Base-by-base conservation (phyloP, 176 grass and related monocot genomes). In the Carex kokanica region DNA sequence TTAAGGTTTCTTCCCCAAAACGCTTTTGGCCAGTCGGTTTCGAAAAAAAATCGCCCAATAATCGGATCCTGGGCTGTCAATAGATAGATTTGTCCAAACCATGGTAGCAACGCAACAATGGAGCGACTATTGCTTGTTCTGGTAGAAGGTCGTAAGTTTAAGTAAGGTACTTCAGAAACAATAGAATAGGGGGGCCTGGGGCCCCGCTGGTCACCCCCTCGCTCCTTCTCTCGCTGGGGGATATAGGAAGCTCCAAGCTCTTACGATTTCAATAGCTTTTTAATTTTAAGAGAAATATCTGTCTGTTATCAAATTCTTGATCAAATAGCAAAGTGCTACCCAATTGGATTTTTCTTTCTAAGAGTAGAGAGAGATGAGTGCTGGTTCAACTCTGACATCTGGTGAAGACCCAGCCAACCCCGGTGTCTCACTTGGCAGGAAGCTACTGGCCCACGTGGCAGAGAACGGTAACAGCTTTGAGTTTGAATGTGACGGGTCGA, bases 391-490 rank as follows among this genome's bases (percentile, higher is more conserved):
- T 73, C 85, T 95, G 81, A 93, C 96, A 18, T 89, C 91, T 55
- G 78, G 81, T 36, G 89, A 88, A 3, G 86, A 77, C 38, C 79
- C 40, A 32, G 68, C 55, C 74, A 59, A 34, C 55, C 78, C 74
- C 81, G 89, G 72, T n/a, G 60, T 36, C 20, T 31, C 83, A 68
- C 91, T 95, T 67, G 96, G 91, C 31, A 79, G 88, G 88, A 93
- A 89, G 85, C 85, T 99, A 74, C 57, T 91, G 36, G 93, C 90
- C 80, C 91, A 99, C 83, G 91, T 93, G 72, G 92, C 96, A 18
- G 96, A 99, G 86, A 99, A 95, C 64, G 96, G 96, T 36, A 69
- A 90, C 86, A 99, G 88, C 83, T 93, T 95, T 63, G 96, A 99
- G 91, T 92, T 95, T 62, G 80, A 80, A 69, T 99, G 96, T 86